Percentiles rank a stretch among this genome's conserved stretches.
These are phyloP conservation scores for Talinum fruticosum DNA, from an alignment of 148 eudicot species.

Conservation along the genomic window DNA sequence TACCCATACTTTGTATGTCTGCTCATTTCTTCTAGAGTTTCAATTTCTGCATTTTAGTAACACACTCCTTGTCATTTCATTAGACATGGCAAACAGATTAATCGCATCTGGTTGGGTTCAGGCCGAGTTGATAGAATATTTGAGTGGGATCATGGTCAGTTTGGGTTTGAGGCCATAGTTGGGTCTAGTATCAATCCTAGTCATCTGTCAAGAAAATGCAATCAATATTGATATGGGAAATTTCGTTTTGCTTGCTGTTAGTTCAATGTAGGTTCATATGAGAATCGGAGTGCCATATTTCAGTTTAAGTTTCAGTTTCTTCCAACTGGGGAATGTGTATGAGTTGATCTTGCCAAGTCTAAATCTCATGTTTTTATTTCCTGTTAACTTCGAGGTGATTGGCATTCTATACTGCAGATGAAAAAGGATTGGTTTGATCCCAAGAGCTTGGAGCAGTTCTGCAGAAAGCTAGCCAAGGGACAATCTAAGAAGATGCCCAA, in stretches of 20 bases:
- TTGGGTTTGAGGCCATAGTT: neutral
- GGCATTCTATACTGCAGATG: conserved; percentile 35
- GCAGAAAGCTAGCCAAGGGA: conserved; percentile 32
- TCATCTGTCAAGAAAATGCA: neutral
- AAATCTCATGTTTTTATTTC: neutral
- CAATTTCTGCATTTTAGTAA: neutral
- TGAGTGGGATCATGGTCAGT: neutral
- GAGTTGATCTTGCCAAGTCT: neutral
- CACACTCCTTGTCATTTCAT: neutral
- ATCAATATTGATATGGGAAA: neutral
- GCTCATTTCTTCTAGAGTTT: neutral
- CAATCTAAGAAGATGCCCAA: conserved; percentile 4
- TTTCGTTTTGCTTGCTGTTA: neutral
- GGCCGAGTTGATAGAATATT: no score
- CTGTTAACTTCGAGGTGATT: neutral
- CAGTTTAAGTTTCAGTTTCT: neutral
- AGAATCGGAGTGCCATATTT: neutral
- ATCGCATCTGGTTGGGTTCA: neutral
- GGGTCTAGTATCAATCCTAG: neutral
- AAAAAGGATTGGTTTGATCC: conserved; percentile 42
- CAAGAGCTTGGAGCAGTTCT: conserved; percentile 41
- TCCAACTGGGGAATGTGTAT: neutral
- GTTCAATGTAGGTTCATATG: neutral
- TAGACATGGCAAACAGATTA: neutral
- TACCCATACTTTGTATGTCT: conserved; percentile 52